Percentiles rank a stretch among this genome's conserved stretches.
Evolutionary conservation across 164 flowering plant genomes (phyloP).

Genomic region (Piper longum): DNA sequence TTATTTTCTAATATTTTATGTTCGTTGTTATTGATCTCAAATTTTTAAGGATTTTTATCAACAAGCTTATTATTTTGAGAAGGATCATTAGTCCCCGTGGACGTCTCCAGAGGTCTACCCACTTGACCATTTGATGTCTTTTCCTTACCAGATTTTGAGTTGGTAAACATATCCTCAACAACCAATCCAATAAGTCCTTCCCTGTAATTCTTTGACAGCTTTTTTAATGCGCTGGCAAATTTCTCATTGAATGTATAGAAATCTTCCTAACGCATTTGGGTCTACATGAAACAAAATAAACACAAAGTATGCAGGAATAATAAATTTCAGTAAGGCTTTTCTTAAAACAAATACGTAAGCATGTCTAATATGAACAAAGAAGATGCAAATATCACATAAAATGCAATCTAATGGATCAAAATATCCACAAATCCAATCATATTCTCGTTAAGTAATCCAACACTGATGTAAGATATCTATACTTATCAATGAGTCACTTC

Average conservation of each 20-base stretch:
- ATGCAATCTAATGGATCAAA: no score
- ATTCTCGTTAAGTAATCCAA: no score
- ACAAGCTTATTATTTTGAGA: slow-evolving; percentile 3
- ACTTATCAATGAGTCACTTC: no score
- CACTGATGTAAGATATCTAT: no score
- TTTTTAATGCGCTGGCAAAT: slow-evolving; percentile 84
- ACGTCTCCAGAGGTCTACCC: slow-evolving; percentile 10
- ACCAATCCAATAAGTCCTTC: slow-evolving; percentile 26
- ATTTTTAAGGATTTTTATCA: no score
- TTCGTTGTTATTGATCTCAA: no score
- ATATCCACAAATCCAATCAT: no score
- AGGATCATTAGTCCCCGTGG: slow-evolving; percentile 11
- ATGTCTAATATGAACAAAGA: not conserved
- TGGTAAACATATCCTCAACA: slow-evolving; percentile 22
- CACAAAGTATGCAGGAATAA: no score
- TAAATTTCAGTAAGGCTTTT: not conserved
- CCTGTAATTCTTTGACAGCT: slow-evolving; percentile 74
- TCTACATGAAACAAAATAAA: slow-evolving; percentile 27
- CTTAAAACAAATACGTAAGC: not conserved
- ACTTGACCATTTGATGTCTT: slow-evolving; percentile 9
- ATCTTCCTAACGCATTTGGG: slow-evolving; percentile 88
- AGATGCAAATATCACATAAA: no score
- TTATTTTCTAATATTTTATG: no score
- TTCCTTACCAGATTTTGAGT: slow-evolving; percentile 17
- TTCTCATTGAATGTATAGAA: slow-evolving; percentile 91